Evolutionary conservation across 169 alveolate species (phyloP).

Genomic region (Babesia caballi): DNA sequence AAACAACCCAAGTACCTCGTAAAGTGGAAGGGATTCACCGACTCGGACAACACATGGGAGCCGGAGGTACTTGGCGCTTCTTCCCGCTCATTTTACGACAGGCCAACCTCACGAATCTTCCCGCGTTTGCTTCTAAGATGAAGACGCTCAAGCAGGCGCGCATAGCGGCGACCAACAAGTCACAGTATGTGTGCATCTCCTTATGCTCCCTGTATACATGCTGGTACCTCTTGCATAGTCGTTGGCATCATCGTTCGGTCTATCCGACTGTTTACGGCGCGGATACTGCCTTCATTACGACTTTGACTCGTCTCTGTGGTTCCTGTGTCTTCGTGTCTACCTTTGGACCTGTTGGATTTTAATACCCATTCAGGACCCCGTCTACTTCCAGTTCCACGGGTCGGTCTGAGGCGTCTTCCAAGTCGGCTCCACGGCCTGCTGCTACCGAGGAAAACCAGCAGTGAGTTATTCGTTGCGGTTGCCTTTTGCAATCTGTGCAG

Average conservation of each 20-base stretch:
- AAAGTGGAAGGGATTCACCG: slow-evolving; percentile 78
- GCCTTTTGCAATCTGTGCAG: not conserved
- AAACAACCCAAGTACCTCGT: slow-evolving; percentile 65
- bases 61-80: slow-evolving; percentile 59
- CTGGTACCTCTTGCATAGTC: not conserved
- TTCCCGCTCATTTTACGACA: not conserved
- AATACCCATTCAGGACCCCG: no score
- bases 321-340: no score
- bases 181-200: not conserved
- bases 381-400: not conserved
- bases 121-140: slow-evolving; percentile 56
- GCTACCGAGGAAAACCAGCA: not conserved
- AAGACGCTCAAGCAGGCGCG: slow-evolving; percentile 27
- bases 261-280: no score
- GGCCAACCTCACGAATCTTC: slow-evolving; percentile 56
- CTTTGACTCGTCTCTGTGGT: no score
- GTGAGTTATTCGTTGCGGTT: not conserved
- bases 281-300: no score
- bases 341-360: no score
- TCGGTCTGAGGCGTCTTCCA: not conserved
- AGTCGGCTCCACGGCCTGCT: not conserved
- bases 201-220: not conserved
- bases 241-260: no score
- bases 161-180: not conserved
- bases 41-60: slow-evolving; percentile 79